Evolutionary conservation across 805 yeast species (phyloP).

Genomic region (Pichia nanzhaoensis): DNA sequence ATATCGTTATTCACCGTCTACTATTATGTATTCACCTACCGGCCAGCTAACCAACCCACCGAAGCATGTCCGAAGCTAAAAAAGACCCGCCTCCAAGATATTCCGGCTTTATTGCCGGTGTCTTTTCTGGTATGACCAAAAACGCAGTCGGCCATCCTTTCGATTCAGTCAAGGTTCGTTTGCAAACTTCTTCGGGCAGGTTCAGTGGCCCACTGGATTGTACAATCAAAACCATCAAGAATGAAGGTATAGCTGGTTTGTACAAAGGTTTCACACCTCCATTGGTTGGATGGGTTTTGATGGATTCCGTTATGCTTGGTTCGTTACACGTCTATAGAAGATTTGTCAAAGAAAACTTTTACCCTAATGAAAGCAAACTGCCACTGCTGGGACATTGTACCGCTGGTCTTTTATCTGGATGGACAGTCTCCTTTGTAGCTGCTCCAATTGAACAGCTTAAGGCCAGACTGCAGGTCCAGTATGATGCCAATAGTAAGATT

Average conservation of each 20-base stretch:
- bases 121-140: conserved; percentile 80
- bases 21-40: too few relatives aligned
- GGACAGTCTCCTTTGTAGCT: conserved; percentile 92
- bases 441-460: conserved; percentile 90
- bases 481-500: conserved; percentile 60
- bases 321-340: conserved; percentile 73
- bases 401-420: conserved; percentile 80
- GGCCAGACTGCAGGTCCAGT: conserved; percentile 85
- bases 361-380: conserved; percentile 51
- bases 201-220: conserved; percentile 83
- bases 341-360: conserved; percentile 56
- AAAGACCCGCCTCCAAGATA: conserved; percentile 41
- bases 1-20: too few relatives aligned
- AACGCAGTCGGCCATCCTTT: conserved; percentile 91
- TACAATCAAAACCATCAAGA: conserved; percentile 57
- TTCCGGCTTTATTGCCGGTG: conserved; percentile 83
- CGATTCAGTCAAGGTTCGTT: conserved; percentile 81
- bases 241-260: conserved; percentile 75
- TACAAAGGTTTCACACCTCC: conserved; percentile 94
- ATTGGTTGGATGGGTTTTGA: conserved; percentile 84
- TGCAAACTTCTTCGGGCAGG: conserved; percentile 60
- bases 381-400: conserved; percentile 70
- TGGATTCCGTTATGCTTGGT: conserved; percentile 91
- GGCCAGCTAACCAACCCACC: too few relatives aligned
- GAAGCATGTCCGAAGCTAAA: conserved; percentile 8